A percentile compares a stretch with the other conserved stretches of the same genome.
phyloP scores from a whole-genome alignment of 352 stramenopile genomes.

The Blastocystis sp. region DNA sequence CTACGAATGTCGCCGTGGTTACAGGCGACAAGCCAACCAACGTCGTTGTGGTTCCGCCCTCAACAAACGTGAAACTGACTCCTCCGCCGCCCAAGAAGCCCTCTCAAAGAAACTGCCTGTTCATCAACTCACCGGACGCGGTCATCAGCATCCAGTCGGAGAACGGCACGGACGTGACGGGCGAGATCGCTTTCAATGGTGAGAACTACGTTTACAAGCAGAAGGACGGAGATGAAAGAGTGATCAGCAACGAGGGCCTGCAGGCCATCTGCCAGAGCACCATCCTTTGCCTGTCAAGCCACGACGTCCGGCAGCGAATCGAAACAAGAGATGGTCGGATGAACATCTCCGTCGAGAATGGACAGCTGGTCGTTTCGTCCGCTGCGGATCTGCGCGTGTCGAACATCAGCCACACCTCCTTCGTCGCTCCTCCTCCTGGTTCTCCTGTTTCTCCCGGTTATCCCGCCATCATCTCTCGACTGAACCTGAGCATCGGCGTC shows the following conservation, averaged over 20 bases:
- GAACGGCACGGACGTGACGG: neutral
- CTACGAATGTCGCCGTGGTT: too few species aligned
- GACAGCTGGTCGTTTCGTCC: neutral
- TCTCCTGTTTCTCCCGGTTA: too few species aligned
- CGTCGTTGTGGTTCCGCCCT: too few species aligned
- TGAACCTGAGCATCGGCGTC: neutral
- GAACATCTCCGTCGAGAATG: neutral
- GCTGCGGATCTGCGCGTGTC: neutral
- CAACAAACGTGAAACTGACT: too few species aligned
- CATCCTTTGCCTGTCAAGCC: neutral
- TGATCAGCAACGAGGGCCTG: neutral
- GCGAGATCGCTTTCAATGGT: neutral
- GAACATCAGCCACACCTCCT: neutral
- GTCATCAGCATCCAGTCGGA: too few species aligned
- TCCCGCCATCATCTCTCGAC: neutral
- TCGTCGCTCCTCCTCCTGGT: too few species aligned
- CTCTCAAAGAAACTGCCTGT: too few species aligned
- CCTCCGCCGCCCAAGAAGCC: too few species aligned
- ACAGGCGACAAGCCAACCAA: too few species aligned
- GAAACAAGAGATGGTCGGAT: neutral
- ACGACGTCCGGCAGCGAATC: too few species aligned
- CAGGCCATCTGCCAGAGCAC: neutral
- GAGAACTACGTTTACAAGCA: neutral
- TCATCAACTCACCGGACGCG: too few species aligned
- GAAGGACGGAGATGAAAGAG: neutral